Base-by-base conservation (phyloP, 2,329 filamentous ascomycete species). In the Penicillium paneum region DNA sequence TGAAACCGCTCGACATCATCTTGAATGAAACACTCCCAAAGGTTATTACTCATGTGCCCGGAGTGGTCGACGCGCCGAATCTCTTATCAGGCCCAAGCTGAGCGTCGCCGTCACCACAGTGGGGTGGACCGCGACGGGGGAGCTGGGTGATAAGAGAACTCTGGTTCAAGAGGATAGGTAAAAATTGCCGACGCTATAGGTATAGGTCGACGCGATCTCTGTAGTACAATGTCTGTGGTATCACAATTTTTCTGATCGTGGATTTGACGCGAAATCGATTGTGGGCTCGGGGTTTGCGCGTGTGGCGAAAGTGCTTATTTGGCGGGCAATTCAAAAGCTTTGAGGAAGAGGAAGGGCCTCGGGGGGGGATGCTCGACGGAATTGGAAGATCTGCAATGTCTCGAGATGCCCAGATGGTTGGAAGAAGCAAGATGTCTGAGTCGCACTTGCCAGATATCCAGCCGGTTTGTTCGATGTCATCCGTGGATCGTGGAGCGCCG, bases 21-120 rank as follows among this genome's bases (percentile, higher is more conserved):
- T 85, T 97, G 89, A 81, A 95, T 88, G 75, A 93, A 97, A 74
- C 85, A 90, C 83, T 91, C 92, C 93, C 93, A 97, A 75, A 99
- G 86, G 84, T 89, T 84, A 80, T 91, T 88, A 87, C 90, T 97
- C 93, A 97, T 94, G 85, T 85, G 85, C 78, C 72, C 74, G 65
- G 64, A 67, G 55, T 67, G 65, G 50, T 70, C 50, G 61, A 51
- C 43, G 61, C 61, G 64, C 65, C 64, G 67, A 71, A 72, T 63
- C 66, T 72, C 78, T 77, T 74, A 70, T 73, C 75, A 75, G 77
- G 79, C 83, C 81, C 77, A 78, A 81, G 78, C 74, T 75, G 71
- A 88, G 87, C 90, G 91, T 95, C 88, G 90, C 90, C 90, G 86
- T 91, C 87, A 88, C 85, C 89, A 88, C 89, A 88, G 87, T 87